Evolutionary conservation across 805 yeast genomes (phyloP), one percentile per base, ranked within the genome.

Genomic region (Candida tammaniensis): DNA sequence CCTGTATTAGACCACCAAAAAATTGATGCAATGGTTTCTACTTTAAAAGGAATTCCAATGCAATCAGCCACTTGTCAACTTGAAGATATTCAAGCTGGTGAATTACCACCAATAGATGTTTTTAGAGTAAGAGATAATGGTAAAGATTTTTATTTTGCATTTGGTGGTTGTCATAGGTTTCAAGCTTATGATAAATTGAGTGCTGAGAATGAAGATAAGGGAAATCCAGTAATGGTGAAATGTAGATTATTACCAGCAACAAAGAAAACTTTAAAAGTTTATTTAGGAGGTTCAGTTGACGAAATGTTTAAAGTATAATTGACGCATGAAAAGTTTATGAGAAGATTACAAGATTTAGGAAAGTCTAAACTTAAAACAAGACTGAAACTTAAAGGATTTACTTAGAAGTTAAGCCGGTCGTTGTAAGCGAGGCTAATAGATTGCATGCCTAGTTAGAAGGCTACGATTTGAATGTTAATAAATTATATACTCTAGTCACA

Each of bases 81-180:
- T 8, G 72, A 64, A 36, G 68, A 72, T 16, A 70, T 75, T 22
- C 55, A 61, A 1, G 26, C 80, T 6, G 88, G 88, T 2, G 82
- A 81, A 44, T 58, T 86, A 24, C 95, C 96, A 2, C 91, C 95
- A 1, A 71, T 87, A 11, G 96, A 86, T 55, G 87, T 86, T 0
- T 59, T 86, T 42, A 69, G 71, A 23, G 84, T 86, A 2, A 66
- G 80, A 27, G 82, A 82, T 26, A 54, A 72, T 6, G 91, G 86
- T 1, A 59, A 74, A 31, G 68, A 59, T 23, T 72, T 71, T 54
- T 86, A 81, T 51, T 86, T 84, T 57, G 94, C 89, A 1, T 86
- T 86, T 59, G 96, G 95, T 5, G 95, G 95, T 0, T 86, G 96
- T 52, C 96, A 86, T 52, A 59, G 96, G 42, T 82, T 86, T 46